Evolutionary conservation across 2,329 filamentous ascomycete species (phyloP), one percentile per base, ranked within the genome.

Genomic region (Helicocarpus griseus): DNA sequence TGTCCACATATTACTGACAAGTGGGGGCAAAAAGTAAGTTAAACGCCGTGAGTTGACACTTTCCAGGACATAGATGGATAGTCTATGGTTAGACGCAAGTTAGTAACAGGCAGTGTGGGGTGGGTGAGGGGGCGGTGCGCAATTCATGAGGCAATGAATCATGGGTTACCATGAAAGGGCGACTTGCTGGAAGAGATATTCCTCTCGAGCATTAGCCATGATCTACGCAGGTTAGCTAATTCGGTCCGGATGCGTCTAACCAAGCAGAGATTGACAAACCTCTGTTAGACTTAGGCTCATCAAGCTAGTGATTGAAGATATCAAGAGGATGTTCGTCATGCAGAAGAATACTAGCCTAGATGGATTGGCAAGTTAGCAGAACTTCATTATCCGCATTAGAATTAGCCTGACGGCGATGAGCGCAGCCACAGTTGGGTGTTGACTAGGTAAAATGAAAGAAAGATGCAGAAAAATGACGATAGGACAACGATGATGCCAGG

Each of bases 251-350:
- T 26, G 40, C n/a, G 43, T 57, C 50, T 38, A 36, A 31, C 33
- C 41, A 22, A 39, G 17, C 22, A 41, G 19, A 5, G 33, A 50
- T 33, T 58, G 59, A 60, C 70, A 65, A 70, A 74, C 78, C 72
- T 76, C 79, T 60, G 72, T 75, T 51, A 82, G 64, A 53, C 75
- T 79, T 66, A 81, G 79, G 39, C 76, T 78, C 60, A 82, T 70
- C 53, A 81, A 67, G 54, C 75, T 78, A 55, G 81, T 79, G 56
- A 81, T 65, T 28, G 77, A 80, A 29, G 79, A 81, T 53, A 82
- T 75, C 52, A 82, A 69, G 17, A 82, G 67, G 46, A 82, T 77
- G 57, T 82, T 82, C 48, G 78, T 82, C 66, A 83, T 68, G 51
- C 74, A 76, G 39, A 82, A 74, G 55, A 82, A 83, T 51, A 81